A percentile compares a stretch with the other conserved stretches of the same genome.
phyloP scores from a whole-genome alignment of 2,329 filamentous ascomycete species.

The Colletotrichum filicis region DNA sequence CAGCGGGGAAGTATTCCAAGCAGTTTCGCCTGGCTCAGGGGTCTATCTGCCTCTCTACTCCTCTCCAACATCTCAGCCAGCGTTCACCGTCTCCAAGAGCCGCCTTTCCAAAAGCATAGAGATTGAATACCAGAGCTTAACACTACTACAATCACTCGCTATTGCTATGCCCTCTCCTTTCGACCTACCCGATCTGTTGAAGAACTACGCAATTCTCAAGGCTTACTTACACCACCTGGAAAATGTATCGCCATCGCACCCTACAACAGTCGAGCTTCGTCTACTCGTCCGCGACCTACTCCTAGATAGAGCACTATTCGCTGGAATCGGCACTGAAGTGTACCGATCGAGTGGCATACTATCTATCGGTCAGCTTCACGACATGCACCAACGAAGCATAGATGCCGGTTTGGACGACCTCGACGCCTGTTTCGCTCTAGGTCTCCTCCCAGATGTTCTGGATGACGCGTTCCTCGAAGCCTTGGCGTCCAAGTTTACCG shows the following conservation, averaged over 20 bases:
- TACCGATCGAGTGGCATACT: constrained; percentile 34
- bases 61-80: constrained; percentile 32
- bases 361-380: constrained; percentile 39
- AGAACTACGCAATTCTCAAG: constrained; percentile 40
- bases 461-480: constrained; percentile 34
- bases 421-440: constrained; percentile 42
- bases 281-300: constrained; percentile 42
- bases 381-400: constrained; percentile 42
- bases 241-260: constrained; percentile 19
- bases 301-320: constrained; percentile 41
- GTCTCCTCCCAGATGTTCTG: constrained; percentile 37
- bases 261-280: constrained; percentile 39
- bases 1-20: constrained; percentile 41
- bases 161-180: constrained; percentile 46
- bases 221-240: constrained; percentile 33
- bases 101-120: constrained; percentile 37
- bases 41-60: constrained; percentile 39
- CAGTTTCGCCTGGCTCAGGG: constrained; percentile 42
- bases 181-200: constrained; percentile 39
- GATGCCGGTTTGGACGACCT: constrained; percentile 41
- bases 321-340: constrained; percentile 40
- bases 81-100: constrained; percentile 43
- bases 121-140: constrained; percentile 46
- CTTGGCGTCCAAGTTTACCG: constrained; percentile 38
- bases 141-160: constrained; percentile 53